A percentile compares a stretch with the other conserved stretches of the same genome.
These are phyloP conservation scores for Triticum turgidum DNA, from an alignment of 176 grass and related monocot genomes.

Conservation along the genomic window DNA sequence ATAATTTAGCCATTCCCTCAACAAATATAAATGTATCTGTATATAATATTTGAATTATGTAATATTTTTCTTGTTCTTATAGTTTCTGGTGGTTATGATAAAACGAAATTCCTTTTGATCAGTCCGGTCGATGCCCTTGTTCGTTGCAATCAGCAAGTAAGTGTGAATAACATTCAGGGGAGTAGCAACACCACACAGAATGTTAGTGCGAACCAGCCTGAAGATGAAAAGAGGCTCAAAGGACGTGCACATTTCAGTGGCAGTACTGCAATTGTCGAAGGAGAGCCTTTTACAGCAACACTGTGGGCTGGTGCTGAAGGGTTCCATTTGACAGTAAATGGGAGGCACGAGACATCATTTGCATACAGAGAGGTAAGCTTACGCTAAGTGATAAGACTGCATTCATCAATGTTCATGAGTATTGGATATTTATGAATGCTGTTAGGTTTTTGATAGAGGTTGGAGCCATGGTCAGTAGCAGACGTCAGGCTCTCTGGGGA, in stretches of 20 bases:
- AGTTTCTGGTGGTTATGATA: slow-evolving; percentile 22
- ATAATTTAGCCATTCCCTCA: neutral
- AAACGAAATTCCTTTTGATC: slow-evolving; percentile 27
- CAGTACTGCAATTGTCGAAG: slow-evolving; percentile 60
- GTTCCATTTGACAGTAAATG: slow-evolving; percentile 90
- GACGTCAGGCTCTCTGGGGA: slow-evolving; percentile 69
- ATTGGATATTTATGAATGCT: slow-evolving; percentile 39
- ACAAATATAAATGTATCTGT: neutral
- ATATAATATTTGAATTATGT: neutral
- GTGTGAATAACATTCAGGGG: slow-evolving; percentile 19
- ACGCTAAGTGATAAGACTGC: neutral
- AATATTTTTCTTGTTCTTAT: slow-evolving; percentile 4
- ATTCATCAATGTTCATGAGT: slow-evolving; percentile 15
- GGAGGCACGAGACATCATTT: slow-evolving; percentile 81
- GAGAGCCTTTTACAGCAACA: slow-evolving; percentile 74
- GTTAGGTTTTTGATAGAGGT: slow-evolving; percentile 54
- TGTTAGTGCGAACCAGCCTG: slow-evolving; percentile 41
- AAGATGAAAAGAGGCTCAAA: slow-evolving; percentile 35
- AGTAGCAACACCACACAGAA: slow-evolving; percentile 38
- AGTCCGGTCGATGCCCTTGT: slow-evolving; percentile 72
- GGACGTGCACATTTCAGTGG: slow-evolving; percentile 43
- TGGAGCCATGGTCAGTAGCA: slow-evolving; percentile 83
- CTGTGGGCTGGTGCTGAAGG: slow-evolving; percentile 75
- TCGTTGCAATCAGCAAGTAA: slow-evolving; percentile 75
- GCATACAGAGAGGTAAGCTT: slow-evolving; percentile 73